These are phyloP conservation scores for Ganoderma leucocontextum DNA, from an alignment of 1,284 basidiomycete genomes.

Conservation along the genomic window DNA sequence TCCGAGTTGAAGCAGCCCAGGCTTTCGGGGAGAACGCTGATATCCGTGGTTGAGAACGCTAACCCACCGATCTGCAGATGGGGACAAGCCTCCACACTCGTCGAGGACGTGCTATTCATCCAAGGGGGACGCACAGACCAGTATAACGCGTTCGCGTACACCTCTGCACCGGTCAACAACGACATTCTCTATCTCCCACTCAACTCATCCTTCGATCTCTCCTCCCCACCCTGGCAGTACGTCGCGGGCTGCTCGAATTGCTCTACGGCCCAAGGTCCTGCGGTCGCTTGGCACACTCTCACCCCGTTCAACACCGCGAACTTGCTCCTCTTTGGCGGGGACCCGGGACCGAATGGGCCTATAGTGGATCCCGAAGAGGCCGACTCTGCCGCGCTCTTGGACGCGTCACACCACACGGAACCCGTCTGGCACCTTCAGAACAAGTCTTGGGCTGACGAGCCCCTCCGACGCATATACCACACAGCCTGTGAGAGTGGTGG, in stretches of 20 bases:
- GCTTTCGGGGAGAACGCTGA: background rate
- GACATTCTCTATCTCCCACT: slow-evolving; percentile 78
- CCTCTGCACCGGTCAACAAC: slow-evolving; percentile 74
- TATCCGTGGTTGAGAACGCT: background rate
- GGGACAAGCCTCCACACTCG: slow-evolving; percentile 76
- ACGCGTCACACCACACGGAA: slow-evolving; percentile 46
- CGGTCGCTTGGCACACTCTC: slow-evolving; percentile 83
- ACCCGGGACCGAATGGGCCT: slow-evolving; percentile 66
- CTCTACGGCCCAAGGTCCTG: slow-evolving; percentile 58
- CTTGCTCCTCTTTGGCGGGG: slow-evolving; percentile 78
- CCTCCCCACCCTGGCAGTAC: slow-evolving; percentile 73
- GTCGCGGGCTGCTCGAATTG: slow-evolving; percentile 55
- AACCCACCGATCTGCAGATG: slow-evolving; percentile 61
- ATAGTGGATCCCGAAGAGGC: slow-evolving; percentile 58
- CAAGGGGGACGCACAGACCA: slow-evolving; percentile 85
- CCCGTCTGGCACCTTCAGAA: slow-evolving; percentile 60
- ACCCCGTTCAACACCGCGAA: slow-evolving; percentile 65
- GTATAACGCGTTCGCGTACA: slow-evolving; percentile 74
- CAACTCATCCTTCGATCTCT: slow-evolving; percentile 60
- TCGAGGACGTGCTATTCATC: slow-evolving; percentile 71
- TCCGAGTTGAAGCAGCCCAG: slow-evolving; percentile 2
- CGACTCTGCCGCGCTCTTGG: slow-evolving; percentile 72
- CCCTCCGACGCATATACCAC: slow-evolving; percentile 78
- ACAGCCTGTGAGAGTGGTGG: slow-evolving; percentile 59
- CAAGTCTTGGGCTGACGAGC: slow-evolving; percentile 69